Evolutionary conservation across 192 early-diverging fungal species (phyloP).

Genomic region (Chytriomyces hyalinus): DNA sequence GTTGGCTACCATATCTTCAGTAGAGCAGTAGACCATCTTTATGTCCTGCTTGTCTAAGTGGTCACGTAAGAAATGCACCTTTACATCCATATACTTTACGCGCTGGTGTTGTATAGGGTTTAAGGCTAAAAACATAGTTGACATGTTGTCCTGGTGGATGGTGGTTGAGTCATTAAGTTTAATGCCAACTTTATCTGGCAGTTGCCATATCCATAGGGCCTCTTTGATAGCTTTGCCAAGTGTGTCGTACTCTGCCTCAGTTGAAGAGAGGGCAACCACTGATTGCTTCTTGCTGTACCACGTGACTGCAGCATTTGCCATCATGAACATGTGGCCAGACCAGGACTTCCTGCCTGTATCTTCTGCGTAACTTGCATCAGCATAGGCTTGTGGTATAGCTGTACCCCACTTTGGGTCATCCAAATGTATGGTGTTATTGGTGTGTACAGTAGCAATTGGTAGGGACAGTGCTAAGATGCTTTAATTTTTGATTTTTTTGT

Average conservation of each 20-base stretch:
- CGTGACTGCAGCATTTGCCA: slow-evolving; percentile 8
- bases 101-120: slow-evolving; percentile 35
- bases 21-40: slow-evolving; percentile 24
- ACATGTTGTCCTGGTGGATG: slow-evolving; percentile 23
- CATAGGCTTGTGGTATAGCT: not conserved
- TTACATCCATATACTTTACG: slow-evolving; percentile 47
- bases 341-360: slow-evolving; percentile 32
- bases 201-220: slow-evolving; percentile 21
- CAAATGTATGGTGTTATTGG: not conserved
- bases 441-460: not conserved
- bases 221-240: slow-evolving; percentile 24
- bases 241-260: slow-evolving; percentile 37
- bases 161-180: not conserved
- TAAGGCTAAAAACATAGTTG: slow-evolving; percentile 4
- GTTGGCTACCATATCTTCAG: slow-evolving; percentile 37
- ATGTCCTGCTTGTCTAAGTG: slow-evolving; percentile 23
- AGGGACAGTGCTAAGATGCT: no score
- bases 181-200: slow-evolving; percentile 25
- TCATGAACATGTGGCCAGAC: slow-evolving; percentile 29
- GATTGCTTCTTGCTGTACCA: slow-evolving; percentile 33
- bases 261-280: slow-evolving; percentile 35
- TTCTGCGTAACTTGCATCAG: slow-evolving; percentile 34
- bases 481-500: no score
- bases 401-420: not conserved
- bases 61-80: slow-evolving; percentile 37